A percentile compares a stretch with the other conserved stretches of the same genome.
Evolutionary conservation across 768 basidiomycete species (phyloP).

Genomic region (Botryobasidium botryosum): DNA sequence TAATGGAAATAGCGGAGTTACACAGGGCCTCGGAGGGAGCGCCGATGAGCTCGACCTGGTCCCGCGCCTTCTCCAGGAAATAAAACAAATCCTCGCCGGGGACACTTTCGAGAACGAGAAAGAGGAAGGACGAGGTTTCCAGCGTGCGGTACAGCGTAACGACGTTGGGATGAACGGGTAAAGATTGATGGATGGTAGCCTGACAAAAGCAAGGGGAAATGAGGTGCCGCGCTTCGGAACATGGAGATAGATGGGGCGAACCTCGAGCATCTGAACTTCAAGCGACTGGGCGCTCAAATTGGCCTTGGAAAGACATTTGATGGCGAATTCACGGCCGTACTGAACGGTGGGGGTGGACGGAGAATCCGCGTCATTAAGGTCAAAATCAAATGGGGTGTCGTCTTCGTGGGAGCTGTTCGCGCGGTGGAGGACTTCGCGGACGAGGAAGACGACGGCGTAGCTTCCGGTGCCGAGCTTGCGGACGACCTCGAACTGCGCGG

Average conservation of each 20-base stretch:
- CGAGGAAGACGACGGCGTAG: slow-evolving; percentile 89
- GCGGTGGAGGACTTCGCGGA: slow-evolving; percentile 41
- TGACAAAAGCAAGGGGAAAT: slow-evolving; percentile 16
- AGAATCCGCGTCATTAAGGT: not conserved
- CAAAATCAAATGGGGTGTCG: not conserved
- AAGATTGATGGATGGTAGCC: slow-evolving; percentile 90
- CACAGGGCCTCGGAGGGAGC: not conserved
- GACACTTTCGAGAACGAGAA: slow-evolving; percentile 88
- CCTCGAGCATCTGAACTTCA: slow-evolving; percentile 82
- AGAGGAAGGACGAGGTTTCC: slow-evolving; percentile 79
- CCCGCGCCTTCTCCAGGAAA: slow-evolving; percentile 91
- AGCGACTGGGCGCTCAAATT: slow-evolving; percentile 81
- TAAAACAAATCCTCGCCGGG: slow-evolving; percentile 96
- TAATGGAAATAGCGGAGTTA: slow-evolving; percentile 21
- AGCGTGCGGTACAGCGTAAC: slow-evolving; percentile 88
- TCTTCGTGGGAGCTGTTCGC: slow-evolving; percentile 5
- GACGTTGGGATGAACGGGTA: slow-evolving; percentile 80
- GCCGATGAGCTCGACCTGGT: slow-evolving; percentile 29
- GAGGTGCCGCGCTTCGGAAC: not conserved
- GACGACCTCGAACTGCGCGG: slow-evolving; percentile 62
- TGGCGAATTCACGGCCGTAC: slow-evolving; percentile 76
- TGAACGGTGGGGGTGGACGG: slow-evolving; percentile 21
- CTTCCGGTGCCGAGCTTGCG: slow-evolving; percentile 73
- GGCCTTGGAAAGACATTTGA: slow-evolving; percentile 91
- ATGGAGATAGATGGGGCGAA: slow-evolving; percentile 19